phyloP scores from a whole-genome alignment of 805 yeast species.

The Yamadazyma sp. region DNA sequence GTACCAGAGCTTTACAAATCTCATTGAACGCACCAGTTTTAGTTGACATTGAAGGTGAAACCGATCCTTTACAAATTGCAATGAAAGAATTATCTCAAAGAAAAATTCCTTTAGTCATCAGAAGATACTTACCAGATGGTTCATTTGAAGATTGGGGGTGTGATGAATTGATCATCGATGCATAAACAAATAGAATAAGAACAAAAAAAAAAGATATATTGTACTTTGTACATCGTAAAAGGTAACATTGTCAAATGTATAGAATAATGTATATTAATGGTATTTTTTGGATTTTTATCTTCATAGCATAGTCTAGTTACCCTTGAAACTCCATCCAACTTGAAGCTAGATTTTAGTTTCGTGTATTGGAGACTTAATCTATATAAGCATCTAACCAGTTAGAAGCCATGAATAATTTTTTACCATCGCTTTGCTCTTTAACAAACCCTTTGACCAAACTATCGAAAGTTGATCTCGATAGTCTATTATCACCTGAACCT shows the following conservation, averaged over 20 bases:
- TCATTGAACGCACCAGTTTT: slow-evolving; percentile 98
- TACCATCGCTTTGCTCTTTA: slow-evolving; percentile 55
- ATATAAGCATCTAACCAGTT: slow-evolving; percentile 58
- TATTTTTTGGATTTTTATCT: no score
- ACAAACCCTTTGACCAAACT: slow-evolving; percentile 53
- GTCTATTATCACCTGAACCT: slow-evolving; percentile 45
- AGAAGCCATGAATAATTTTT: slow-evolving; percentile 55
- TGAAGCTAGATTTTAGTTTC: no score
- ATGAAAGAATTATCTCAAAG: slow-evolving; percentile 94
- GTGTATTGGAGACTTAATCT: slow-evolving; percentile 25
- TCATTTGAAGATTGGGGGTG: slow-evolving; percentile 99
- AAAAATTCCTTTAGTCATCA: slow-evolving; percentile 90
- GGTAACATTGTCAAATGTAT: background rate
- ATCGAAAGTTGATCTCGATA: slow-evolving; percentile 45
- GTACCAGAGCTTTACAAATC: slow-evolving; percentile 95
- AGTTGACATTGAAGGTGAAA: slow-evolving; percentile 98
- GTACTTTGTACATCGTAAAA: background rate
- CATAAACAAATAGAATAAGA: background rate
- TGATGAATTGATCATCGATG: slow-evolving; percentile 92
- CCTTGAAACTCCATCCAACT: no score
- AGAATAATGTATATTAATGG: slow-evolving; percentile 5
- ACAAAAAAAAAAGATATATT: background rate
- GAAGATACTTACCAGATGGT: slow-evolving; percentile 97
- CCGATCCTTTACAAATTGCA: slow-evolving; percentile 97
- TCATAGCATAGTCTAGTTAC: no score